phyloP scores from a whole-genome alignment of 2,329 filamentous ascomycete genomes.

The Diplodia corticola region DNA sequence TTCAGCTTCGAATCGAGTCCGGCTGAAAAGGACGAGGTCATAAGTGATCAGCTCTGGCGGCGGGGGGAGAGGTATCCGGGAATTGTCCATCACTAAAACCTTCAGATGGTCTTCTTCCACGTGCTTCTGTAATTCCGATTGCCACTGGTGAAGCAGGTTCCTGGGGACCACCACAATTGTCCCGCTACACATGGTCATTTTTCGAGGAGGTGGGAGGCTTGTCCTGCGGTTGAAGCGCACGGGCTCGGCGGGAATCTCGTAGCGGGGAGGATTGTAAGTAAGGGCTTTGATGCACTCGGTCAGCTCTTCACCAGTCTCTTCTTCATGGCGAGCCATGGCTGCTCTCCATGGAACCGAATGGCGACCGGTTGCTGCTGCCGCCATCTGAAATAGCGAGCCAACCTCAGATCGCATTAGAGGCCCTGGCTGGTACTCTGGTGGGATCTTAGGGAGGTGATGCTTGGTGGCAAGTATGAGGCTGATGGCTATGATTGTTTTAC shows the following conservation, averaged over 20 bases:
- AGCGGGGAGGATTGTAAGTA: constrained; percentile 39
- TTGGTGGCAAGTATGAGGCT: constrained; percentile 70
- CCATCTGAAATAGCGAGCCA: constrained; percentile 72
- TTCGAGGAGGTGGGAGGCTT: constrained; percentile 43
- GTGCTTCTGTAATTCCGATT: constrained; percentile 76
- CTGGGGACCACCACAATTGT: constrained; percentile 80
- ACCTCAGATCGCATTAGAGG: constrained; percentile 49
- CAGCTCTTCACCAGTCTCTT: constrained; percentile 50
- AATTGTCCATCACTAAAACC: constrained; percentile 62
- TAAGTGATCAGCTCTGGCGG: constrained; percentile 61
- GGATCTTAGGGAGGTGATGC: constrained; percentile 65
- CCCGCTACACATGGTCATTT: constrained; percentile 64
- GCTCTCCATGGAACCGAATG: constrained; percentile 69
- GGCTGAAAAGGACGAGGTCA: constrained; percentile 78
- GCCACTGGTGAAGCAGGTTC: constrained; percentile 85
- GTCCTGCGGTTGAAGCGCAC: constrained; percentile 47
- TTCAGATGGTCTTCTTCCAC: constrained; percentile 60
- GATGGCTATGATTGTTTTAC: constrained; percentile 87
- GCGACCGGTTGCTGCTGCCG: constrained; percentile 66
- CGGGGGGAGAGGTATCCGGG: constrained; percentile 56
- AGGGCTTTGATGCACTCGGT: constrained; percentile 31
- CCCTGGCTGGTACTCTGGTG: constrained; percentile 58
- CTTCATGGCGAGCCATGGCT: constrained; percentile 57
- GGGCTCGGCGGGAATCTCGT: constrained; percentile 44
- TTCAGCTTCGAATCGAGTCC: constrained; percentile 70